These are phyloP conservation scores for Ceratocystis eucalypticola DNA, from an alignment of 2,329 filamentous ascomycete species.

Conservation along the genomic window DNA sequence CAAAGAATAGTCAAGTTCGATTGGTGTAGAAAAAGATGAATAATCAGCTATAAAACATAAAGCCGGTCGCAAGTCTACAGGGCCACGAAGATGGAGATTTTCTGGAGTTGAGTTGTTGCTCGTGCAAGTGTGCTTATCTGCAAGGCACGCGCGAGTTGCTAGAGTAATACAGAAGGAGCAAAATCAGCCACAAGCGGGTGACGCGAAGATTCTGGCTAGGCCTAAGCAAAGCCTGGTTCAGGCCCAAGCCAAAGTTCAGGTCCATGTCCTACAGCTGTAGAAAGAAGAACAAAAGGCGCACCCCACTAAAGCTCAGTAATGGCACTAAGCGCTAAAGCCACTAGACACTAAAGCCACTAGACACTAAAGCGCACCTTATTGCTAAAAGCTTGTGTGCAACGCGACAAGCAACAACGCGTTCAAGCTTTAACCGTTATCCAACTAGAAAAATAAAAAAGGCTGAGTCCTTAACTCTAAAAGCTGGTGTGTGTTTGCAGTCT, in stretches of 20 bases:
- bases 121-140: background rate
- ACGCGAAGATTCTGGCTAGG: constrained; percentile 5
- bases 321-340: too few relatives aligned
- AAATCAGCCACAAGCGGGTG: background rate
- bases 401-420: background rate
- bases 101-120: background rate
- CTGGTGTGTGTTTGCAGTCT: too few relatives aligned
- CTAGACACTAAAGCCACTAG: too few relatives aligned
- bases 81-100: background rate
- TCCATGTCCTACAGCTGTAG: background rate
- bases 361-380: background rate
- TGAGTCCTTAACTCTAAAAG: too few relatives aligned
- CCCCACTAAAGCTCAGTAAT: too few relatives aligned
- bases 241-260: background rate
- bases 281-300: background rate
- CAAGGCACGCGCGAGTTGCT: constrained; percentile 4
- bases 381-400: background rate
- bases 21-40: background rate
- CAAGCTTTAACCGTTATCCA: background rate
- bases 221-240: background rate
- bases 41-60: background rate
- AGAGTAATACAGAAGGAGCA: constrained; percentile 6
- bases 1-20: background rate
- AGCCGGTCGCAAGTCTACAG: background rate
- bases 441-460: background rate